These are phyloP conservation scores for Neurospora sp. DNA, from an alignment of 495 filamentous ascomycete species.

Conservation along the genomic window DNA sequence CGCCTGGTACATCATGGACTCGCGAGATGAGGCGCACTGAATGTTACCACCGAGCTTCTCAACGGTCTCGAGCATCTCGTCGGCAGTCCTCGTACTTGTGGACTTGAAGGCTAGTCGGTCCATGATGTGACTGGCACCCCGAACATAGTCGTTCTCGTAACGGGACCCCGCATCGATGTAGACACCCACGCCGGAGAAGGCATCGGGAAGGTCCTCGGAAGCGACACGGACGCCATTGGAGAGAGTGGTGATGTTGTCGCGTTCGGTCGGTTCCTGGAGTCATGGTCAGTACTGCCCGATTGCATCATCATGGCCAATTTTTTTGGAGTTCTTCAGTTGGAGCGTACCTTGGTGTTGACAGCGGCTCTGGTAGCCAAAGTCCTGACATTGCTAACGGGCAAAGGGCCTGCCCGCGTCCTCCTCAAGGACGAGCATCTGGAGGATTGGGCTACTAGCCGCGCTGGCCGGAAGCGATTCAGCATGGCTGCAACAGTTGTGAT, in stretches of 20 bases:
- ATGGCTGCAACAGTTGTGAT: slow-evolving; percentile 10
- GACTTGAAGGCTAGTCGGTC: slow-evolving; percentile 96
- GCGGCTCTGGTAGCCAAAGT: background rate
- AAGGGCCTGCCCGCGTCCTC: background rate
- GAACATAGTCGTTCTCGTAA: slow-evolving; percentile 77
- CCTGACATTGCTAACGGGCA: background rate
- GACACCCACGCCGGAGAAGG: slow-evolving; percentile 91
- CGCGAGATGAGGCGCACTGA: slow-evolving; percentile 88
- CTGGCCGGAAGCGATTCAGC: slow-evolving; percentile 18
- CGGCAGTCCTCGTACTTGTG: slow-evolving; percentile 58
- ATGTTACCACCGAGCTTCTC: slow-evolving; percentile 89
- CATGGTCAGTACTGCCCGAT: slow-evolving; percentile 2
- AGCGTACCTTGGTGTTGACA: background rate
- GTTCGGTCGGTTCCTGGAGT: slow-evolving; percentile 70
- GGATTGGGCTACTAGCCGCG: slow-evolving; percentile 13
- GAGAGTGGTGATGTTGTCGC: slow-evolving; percentile 81
- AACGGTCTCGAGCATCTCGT: slow-evolving; percentile 77
- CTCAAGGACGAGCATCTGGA: background rate
- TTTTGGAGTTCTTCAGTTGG: background rate
- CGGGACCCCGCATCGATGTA: slow-evolving; percentile 95
- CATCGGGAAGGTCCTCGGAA: slow-evolving; percentile 88
- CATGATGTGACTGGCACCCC: slow-evolving; percentile 92
- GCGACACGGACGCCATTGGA: slow-evolving; percentile 92
- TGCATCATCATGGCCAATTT: background rate
- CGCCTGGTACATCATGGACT: slow-evolving; percentile 97